These are phyloP conservation scores for Diddensiella caesifluorescens DNA, from an alignment of 805 yeast species.

Conservation along the genomic window DNA sequence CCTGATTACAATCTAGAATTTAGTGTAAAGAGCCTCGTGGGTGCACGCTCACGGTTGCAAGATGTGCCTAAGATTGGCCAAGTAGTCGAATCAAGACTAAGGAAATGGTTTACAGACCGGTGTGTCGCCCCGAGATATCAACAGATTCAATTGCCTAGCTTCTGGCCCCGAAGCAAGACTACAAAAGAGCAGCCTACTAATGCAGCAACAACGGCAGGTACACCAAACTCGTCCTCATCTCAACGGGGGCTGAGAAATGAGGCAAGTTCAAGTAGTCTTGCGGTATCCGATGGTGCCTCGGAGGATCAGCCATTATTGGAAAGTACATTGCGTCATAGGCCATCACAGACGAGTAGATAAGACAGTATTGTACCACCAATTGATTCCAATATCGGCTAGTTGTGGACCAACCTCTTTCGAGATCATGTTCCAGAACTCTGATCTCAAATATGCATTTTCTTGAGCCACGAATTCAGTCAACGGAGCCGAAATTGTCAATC, in stretches of 20 bases:
- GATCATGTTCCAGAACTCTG: slow-evolving; percentile 47
- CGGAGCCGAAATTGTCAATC: slow-evolving; percentile 1
- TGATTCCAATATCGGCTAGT: slow-evolving; percentile 29
- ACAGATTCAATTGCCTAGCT: slow-evolving; percentile 72
- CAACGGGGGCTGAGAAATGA: not conserved
- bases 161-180: slow-evolving; percentile 58
- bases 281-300: not conserved
- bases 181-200: slow-evolving; percentile 16
- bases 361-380: slow-evolving; percentile 27
- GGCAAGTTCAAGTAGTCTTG: not conserved
- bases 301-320: too few relatives aligned
- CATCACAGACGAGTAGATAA: not conserved
- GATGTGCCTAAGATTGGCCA: slow-evolving; percentile 89
- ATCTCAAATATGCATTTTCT: slow-evolving; percentile 39
- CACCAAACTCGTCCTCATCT: slow-evolving; percentile 4
- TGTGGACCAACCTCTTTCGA: slow-evolving; percentile 49
- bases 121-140: slow-evolving; percentile 94
- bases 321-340: not conserved
- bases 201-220: slow-evolving; percentile 15
- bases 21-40: slow-evolving; percentile 81
- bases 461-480: slow-evolving; percentile 8
- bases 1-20: slow-evolving; percentile 90
- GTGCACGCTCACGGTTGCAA: slow-evolving; percentile 86
- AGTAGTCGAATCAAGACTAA: slow-evolving; percentile 71
- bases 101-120: slow-evolving; percentile 87